phyloP scores from a whole-genome alignment of 2,329 filamentous ascomycete species.

The Diplodia corticola region DNA sequence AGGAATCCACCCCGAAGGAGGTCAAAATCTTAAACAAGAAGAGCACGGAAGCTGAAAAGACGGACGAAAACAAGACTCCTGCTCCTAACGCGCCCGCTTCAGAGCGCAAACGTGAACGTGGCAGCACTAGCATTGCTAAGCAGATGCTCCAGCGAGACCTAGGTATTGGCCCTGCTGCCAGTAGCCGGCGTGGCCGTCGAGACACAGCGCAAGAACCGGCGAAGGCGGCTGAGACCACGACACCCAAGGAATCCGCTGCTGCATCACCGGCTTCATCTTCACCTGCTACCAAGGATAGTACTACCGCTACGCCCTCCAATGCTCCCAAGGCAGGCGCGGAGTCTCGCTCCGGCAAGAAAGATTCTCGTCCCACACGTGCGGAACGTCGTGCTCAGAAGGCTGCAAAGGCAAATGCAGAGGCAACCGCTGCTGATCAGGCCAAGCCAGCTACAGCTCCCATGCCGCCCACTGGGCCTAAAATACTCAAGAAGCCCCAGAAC shows the following conservation, averaged over 20 bases:
- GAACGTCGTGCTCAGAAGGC: constrained; percentile 43
- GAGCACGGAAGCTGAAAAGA: constrained; percentile 28
- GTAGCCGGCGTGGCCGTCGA: constrained; percentile 43
- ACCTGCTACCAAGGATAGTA: constrained; percentile 24
- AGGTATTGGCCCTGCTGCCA: constrained; percentile 51
- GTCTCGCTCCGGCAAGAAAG: constrained; percentile 37
- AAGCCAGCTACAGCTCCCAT: constrained; percentile 33
- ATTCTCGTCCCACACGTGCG: constrained; percentile 38
- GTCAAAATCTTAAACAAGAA: constrained; percentile 58
- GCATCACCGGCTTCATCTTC: constrained; percentile 12
- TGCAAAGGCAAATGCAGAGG: constrained; percentile 37
- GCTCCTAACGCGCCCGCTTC: constrained; percentile 34
- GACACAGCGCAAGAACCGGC: constrained; percentile 22
- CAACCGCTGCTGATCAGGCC: constrained; percentile 32
- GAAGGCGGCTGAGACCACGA: constrained; percentile 31
- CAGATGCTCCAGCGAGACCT: constrained; percentile 64
- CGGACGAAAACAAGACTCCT: constrained; percentile 18
- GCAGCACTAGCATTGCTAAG: constrained; percentile 54
- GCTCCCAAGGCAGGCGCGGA: background rate
- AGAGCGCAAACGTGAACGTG: constrained; percentile 56
- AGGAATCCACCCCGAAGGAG: constrained; percentile 61
- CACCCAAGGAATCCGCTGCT: constrained; percentile 30
- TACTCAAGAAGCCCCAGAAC: constrained; percentile 25
- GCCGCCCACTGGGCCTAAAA: constrained; percentile 24
- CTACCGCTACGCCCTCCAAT: background rate